Percentiles rank a stretch among this genome's conserved stretches.
These are phyloP conservation scores for Astragalus membranaceus DNA, from an alignment of 306 rosid species.

Conservation along the genomic window DNA sequence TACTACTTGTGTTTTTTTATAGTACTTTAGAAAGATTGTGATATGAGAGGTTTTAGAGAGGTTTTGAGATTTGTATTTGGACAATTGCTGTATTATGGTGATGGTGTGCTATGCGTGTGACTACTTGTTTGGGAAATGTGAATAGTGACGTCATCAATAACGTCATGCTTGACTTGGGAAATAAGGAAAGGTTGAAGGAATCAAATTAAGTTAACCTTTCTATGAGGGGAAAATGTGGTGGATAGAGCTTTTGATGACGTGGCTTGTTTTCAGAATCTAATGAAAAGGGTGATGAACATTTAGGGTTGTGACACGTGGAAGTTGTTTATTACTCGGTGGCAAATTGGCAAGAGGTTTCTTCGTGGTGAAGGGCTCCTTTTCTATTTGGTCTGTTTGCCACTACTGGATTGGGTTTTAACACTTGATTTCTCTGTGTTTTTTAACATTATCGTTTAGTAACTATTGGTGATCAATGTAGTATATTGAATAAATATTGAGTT, in stretches of 20 bases:
- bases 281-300: neutral
- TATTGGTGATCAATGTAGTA: too few relatives aligned
- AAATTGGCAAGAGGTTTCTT: slow-evolving; percentile 26
- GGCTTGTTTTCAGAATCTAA: neutral
- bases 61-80: slow-evolving; percentile 10
- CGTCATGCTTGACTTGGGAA: slow-evolving; percentile 30
- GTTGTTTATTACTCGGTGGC: slow-evolving; percentile 6
- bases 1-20: neutral
- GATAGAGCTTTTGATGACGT: slow-evolving; percentile 15
- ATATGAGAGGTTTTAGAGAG: slow-evolving; percentile 23
- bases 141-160: neutral
- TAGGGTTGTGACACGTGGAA: slow-evolving; percentile 26
- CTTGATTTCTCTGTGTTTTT: neutral
- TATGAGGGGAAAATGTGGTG: neutral
- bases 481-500: too few relatives aligned
- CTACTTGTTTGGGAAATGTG: neutral
- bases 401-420: neutral
- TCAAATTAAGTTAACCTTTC: neutral
- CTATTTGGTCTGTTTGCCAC: neutral
- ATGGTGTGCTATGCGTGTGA: neutral
- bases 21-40: neutral
- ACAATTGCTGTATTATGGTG: neutral
- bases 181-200: slow-evolving; percentile 8
- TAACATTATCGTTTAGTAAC: too few relatives aligned
- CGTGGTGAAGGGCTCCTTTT: slow-evolving; percentile 16